Conservation (phyloP, 805 yeast species). For the Brettanomyces bruxellensis region DNA sequence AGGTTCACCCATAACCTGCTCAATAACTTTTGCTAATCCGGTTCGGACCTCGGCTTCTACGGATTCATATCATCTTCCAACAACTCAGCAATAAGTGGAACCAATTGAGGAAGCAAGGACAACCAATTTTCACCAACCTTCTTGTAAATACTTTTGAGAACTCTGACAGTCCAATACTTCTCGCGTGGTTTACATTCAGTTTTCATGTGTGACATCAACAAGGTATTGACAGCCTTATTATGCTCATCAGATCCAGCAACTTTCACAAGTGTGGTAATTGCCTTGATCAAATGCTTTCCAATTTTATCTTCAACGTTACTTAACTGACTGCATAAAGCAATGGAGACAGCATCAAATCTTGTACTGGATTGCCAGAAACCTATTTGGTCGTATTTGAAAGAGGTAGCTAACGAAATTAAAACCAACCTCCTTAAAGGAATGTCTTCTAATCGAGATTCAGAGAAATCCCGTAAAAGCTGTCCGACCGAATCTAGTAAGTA, state of each 20-base stretch:
- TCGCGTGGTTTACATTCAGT: slow-evolving; percentile 47
- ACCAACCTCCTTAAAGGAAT: slow-evolving; percentile 63
- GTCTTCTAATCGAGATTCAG: slow-evolving; percentile 31
- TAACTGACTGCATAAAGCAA: slow-evolving; percentile 58
- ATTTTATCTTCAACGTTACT: slow-evolving; percentile 58
- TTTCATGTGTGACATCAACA: slow-evolving; percentile 59
- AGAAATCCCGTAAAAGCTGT: slow-evolving; percentile 42
- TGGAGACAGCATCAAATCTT: slow-evolving; percentile 67
- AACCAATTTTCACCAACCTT: slow-evolving; percentile 96
- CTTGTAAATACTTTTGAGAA: slow-evolving; percentile 74
- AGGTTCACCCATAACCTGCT: slow-evolving; percentile 89
- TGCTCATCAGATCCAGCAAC: slow-evolving; percentile 58
- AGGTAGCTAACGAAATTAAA: slow-evolving; percentile 61
- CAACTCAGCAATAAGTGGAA: slow-evolving; percentile 91
- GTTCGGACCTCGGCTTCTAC: slow-evolving; percentile 88
- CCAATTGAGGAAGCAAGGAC: slow-evolving; percentile 81
- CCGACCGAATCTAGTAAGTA: slow-evolving; percentile 73
- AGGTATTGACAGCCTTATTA: slow-evolving; percentile 63
- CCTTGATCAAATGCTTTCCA: slow-evolving; percentile 74
- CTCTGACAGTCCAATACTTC: slow-evolving; percentile 72
- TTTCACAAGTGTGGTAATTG: slow-evolving; percentile 65
- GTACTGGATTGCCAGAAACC: slow-evolving; percentile 91
- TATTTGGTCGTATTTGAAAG: slow-evolving; percentile 84
- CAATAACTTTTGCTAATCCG: slow-evolving; percentile 85
- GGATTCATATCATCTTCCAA: slow-evolving; percentile 89